phyloP scores from a whole-genome alignment of 2,329 filamentous ascomycete species.

The Geosmithia flava region DNA sequence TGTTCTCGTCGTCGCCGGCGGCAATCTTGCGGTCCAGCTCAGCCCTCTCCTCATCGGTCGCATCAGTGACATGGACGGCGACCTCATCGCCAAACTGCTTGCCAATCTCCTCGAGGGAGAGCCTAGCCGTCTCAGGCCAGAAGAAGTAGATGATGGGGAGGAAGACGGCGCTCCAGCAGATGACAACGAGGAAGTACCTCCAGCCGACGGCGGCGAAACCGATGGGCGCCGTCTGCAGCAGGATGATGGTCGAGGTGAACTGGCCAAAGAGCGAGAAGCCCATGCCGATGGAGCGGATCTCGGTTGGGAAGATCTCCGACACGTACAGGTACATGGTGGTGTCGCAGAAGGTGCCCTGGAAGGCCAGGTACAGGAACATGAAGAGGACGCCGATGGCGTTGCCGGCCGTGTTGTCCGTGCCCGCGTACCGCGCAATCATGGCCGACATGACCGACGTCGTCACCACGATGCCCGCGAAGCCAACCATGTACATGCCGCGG shows the following conservation, averaged over 20 bases:
- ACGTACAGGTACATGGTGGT: conserved; percentile 16
- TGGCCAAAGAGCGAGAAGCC: conserved; percentile 12
- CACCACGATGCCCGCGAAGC: conserved; percentile 25
- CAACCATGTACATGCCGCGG: conserved; percentile 26
- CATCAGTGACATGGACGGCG: not conserved
- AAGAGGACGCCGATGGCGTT: conserved; percentile 27
- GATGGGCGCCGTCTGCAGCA: conserved; percentile 13
- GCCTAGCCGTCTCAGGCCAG: conserved; percentile 15
- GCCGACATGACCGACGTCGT: conserved; percentile 20
- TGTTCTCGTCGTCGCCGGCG: not conserved
- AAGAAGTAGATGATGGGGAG: conserved; percentile 14
- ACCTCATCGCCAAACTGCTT: conserved; percentile 11
- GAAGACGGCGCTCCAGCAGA: conserved; percentile 13
- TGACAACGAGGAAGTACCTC: conserved; percentile 15
- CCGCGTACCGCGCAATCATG: conserved; percentile 20
- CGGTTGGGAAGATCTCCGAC: conserved; percentile 14
- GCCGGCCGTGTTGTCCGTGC: conserved; percentile 22
- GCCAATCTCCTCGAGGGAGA: conserved; percentile 10
- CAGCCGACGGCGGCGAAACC: conserved; percentile 12
- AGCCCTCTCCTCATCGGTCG: not conserved
- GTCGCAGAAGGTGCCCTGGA: conserved; percentile 27
- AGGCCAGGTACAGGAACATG: conserved; percentile 33
- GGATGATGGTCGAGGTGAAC: conserved; percentile 13
- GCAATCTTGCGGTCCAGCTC: not conserved
- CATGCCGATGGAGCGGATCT: conserved; percentile 10